Conservation (phyloP, 441 rosid genomes). For the Jatropha podagrica region DNA sequence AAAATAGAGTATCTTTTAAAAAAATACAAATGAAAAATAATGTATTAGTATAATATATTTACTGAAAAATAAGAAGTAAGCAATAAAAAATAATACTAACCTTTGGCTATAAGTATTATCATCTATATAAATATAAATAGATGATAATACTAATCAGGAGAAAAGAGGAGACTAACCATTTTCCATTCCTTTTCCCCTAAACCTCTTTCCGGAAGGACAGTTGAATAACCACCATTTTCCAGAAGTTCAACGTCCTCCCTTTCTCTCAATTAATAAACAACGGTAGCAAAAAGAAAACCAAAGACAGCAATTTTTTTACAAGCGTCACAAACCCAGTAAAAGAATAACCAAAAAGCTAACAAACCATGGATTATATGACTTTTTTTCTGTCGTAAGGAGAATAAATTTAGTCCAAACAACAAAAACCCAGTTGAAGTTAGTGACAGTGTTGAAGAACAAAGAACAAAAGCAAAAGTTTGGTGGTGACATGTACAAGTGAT, state of each 20-base stretch:
- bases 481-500: slow-evolving; percentile 3
- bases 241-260: slow-evolving; percentile 32
- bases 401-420: background rate
- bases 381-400: background rate
- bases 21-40: too few relatives aligned
- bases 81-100: too few relatives aligned
- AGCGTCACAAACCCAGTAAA: slow-evolving; percentile 21
- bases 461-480: background rate
- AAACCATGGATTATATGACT: background rate
- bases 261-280: slow-evolving; percentile 6
- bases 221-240: slow-evolving; percentile 24
- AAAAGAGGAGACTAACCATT: background rate
- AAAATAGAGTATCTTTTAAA: too few relatives aligned
- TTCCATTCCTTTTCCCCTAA: background rate
- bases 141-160: background rate
- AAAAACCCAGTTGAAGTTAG: slow-evolving; percentile 4
- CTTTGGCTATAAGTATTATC: too few relatives aligned
- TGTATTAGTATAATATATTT: too few relatives aligned
- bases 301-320: too few relatives aligned
- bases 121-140: too few relatives aligned
- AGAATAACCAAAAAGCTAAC: slow-evolving; percentile 14
- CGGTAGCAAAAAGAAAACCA: background rate
- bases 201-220: background rate
- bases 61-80: too few relatives aligned
- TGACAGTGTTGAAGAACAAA: slow-evolving; percentile 3